These are phyloP conservation scores for Sporothrix protearum DNA, from an alignment of 2,329 filamentous ascomycete species.

Conservation along the genomic window DNA sequence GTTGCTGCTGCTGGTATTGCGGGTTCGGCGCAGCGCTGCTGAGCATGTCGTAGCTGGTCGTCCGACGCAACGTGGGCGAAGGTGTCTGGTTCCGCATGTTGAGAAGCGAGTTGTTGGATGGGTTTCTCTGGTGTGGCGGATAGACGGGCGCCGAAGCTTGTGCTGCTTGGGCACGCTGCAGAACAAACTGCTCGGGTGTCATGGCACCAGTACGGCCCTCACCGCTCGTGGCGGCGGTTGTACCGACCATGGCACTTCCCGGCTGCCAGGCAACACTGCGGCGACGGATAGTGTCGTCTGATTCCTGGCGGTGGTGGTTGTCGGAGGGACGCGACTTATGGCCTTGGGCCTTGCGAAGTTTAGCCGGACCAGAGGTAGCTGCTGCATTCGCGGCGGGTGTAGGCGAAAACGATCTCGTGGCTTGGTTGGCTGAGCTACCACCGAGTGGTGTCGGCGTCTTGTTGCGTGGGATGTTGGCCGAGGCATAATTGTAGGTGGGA, in stretches of 20 bases:
- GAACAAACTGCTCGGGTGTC: conserved; percentile 78
- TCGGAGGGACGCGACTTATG: conserved; percentile 31
- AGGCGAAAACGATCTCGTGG: conserved; percentile 7
- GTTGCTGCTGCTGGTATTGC: conserved; percentile 41
- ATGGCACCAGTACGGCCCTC: conserved; percentile 46
- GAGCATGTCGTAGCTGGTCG: conserved; percentile 42
- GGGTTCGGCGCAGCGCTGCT: conserved; percentile 34
- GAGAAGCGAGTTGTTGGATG: conserved; percentile 50
- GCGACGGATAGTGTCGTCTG: conserved; percentile 55
- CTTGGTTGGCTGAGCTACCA: background rate
- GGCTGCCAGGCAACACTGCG: conserved; percentile 75
- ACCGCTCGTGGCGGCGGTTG: conserved; percentile 45
- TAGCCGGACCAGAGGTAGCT: background rate
- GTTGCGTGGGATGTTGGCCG: conserved; percentile 35
- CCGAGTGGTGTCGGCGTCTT: conserved; percentile 33
- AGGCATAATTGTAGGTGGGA: conserved; percentile 67
- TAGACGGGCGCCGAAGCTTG: conserved; percentile 53
- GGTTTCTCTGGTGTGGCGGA: conserved; percentile 55
- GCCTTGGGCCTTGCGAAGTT: conserved; percentile 27
- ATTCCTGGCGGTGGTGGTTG: conserved; percentile 46
- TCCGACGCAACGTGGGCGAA: conserved; percentile 43
- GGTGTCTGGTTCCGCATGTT: conserved; percentile 41
- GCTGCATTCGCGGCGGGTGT: conserved; percentile 11
- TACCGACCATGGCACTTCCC: conserved; percentile 51
- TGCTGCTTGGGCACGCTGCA: conserved; percentile 63